Percentiles rank a stretch among this genome's conserved stretches.
phyloP scores from a whole-genome alignment of 164 flowering plant genomes.

The Dillenia suffruticosa region DNA sequence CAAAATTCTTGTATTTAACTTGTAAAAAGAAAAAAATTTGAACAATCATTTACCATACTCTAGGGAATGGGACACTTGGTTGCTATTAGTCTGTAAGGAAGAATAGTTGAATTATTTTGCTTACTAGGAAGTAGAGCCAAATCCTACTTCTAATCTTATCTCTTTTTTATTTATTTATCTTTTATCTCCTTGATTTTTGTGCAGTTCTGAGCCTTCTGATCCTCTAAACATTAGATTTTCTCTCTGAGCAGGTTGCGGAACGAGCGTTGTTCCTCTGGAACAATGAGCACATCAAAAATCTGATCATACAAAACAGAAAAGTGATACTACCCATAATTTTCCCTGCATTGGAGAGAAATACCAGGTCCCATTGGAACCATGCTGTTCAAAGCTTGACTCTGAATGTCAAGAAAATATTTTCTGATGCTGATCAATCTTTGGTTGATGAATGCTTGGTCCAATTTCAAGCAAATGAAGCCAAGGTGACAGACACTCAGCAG shows the following conservation, averaged over 20 bases:
- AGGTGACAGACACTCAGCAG: conserved; percentile 40
- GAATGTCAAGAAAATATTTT: conserved; percentile 70
- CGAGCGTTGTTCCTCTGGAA: conserved; percentile 82
- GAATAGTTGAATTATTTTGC: too few relatives aligned
- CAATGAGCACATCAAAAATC: conserved; percentile 71
- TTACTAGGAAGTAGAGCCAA: too few relatives aligned
- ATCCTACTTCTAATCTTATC: too few relatives aligned
- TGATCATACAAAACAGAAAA: conserved; percentile 57
- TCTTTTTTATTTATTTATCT: too few relatives aligned
- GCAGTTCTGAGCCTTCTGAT: background rate
- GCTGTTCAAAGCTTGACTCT: conserved; percentile 78
- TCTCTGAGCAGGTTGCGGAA: conserved; percentile 63
- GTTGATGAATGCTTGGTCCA: conserved; percentile 56
- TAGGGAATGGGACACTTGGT: too few relatives aligned
- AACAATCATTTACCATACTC: too few relatives aligned
- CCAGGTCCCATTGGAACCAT: conserved; percentile 74
- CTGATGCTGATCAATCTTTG: conserved; percentile 61
- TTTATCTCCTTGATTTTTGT: too few relatives aligned
- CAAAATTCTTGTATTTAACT: too few relatives aligned
- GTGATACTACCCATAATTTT: conserved; percentile 70
- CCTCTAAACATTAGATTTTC: background rate
- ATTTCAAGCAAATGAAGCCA: conserved; percentile 60
- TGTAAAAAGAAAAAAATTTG: too few relatives aligned
- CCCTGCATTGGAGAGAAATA: conserved; percentile 72
- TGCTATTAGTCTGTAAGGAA: too few relatives aligned